These are phyloP conservation scores for Penicillium concentricum DNA, from an alignment of 2,329 filamentous ascomycete genomes.

Conservation along the genomic window DNA sequence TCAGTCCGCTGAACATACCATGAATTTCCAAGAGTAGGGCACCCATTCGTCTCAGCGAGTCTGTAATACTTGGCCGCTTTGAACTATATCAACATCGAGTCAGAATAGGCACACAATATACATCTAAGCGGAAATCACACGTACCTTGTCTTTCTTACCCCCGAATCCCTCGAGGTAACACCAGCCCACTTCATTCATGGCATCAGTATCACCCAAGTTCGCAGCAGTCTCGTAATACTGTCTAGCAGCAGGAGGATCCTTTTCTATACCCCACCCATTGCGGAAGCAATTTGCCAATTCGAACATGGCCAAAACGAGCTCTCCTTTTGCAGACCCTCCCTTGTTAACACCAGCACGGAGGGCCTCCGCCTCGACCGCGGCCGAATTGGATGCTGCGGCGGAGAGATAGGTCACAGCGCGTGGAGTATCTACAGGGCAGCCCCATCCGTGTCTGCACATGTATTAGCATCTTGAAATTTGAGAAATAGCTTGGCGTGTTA, in stretches of 20 bases:
- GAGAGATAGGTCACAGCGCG: constrained; percentile 81
- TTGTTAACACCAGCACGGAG: constrained; percentile 85
- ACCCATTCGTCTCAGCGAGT: constrained; percentile 81
- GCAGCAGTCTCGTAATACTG: constrained; percentile 98
- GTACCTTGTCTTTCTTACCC: constrained; percentile 96
- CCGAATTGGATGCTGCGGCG: constrained; percentile 85
- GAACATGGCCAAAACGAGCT: constrained; percentile 93
- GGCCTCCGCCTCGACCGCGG: constrained; percentile 79
- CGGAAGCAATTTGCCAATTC: constrained; percentile 78
- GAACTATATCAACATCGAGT: constrained; percentile 27
- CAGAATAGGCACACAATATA: constrained; percentile 7
- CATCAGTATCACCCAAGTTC: constrained; percentile 93
- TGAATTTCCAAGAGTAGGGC: constrained; percentile 87
- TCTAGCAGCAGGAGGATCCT: constrained; percentile 79
- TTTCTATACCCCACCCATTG: constrained; percentile 87
- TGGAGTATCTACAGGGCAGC: constrained; percentile 69
- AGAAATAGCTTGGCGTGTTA: background rate
- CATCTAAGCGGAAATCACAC: constrained; percentile 36
- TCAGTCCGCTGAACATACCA: constrained; percentile 65
- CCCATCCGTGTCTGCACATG: constrained; percentile 79
- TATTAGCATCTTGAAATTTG: constrained; percentile 14
- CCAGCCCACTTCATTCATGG: constrained; percentile 96
- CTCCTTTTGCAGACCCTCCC: constrained; percentile 91
- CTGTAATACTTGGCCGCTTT: constrained; percentile 85
- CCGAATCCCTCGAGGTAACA: constrained; percentile 97